Conservation (phyloP, 2,329 filamentous ascomycete genomes). For the Colletotrichum aenigma region DNA sequence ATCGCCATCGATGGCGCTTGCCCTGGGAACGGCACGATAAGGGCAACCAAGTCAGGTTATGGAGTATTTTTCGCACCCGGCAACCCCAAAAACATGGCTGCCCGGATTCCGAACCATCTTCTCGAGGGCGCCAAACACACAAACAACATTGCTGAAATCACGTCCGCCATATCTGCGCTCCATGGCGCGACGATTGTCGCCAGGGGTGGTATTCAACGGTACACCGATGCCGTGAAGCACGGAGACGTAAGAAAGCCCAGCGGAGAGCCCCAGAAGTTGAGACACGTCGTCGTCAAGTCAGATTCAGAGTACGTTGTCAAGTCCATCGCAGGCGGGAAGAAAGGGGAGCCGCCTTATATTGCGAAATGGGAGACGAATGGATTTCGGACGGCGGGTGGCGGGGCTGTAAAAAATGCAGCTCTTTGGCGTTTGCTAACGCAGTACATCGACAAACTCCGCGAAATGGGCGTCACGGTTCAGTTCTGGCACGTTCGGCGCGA, state of each 20-base stretch:
- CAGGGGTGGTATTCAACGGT: not conserved
- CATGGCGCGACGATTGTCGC: not conserved
- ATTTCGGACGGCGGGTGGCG: not conserved
- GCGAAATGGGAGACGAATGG: not conserved
- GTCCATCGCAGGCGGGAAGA: not conserved
- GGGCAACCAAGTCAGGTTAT: not conserved
- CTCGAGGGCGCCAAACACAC: not conserved
- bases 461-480: not conserved
- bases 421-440: not conserved
- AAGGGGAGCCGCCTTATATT: not conserved
- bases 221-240: not conserved
- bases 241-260: accelerated
- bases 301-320: not conserved
- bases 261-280: not conserved
- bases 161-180: not conserved
- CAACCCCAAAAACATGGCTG: not conserved
- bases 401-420: not conserved
- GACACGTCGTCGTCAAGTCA: not conserved
- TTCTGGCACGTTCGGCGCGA: not conserved
- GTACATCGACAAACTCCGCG: not conserved
- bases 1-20: not conserved
- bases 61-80: not conserved
- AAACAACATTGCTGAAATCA: not conserved
- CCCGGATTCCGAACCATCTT: not conserved
- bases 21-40: not conserved